Evolutionary conservation across 2,329 filamentous ascomycete species (phyloP).

Genomic region (Pseudogymnoascus sp.): DNA sequence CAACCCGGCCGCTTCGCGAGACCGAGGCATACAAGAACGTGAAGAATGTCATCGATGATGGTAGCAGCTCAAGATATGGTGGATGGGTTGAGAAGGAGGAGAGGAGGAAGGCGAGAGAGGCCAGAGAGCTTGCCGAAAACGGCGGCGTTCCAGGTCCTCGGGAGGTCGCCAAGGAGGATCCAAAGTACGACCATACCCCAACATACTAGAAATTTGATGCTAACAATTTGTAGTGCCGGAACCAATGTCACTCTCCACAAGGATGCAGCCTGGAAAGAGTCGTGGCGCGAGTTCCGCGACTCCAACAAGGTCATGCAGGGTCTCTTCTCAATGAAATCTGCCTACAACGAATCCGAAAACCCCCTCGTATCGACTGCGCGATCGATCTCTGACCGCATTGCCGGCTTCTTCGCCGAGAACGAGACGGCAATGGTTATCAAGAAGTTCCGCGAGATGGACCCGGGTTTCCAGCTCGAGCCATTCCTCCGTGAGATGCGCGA

Average conservation of each 20-base stretch:
- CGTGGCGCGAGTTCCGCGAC: constrained; percentile 95
- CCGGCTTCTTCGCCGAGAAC: constrained; percentile 96
- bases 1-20: constrained; percentile 87
- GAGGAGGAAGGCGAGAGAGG: constrained; percentile 70
- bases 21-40: constrained; percentile 93
- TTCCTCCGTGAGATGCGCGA: constrained; percentile 94
- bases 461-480: constrained; percentile 86
- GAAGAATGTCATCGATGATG: constrained; percentile 94
- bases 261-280: constrained; percentile 94
- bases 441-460: constrained; percentile 94
- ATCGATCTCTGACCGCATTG: constrained; percentile 86
- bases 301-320: constrained; percentile 82
- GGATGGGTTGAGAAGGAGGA: constrained; percentile 98
- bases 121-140: constrained; percentile 57
- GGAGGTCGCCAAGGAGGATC: constrained; percentile 73
- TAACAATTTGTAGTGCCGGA: constrained; percentile 62
- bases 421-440: constrained; percentile 97
- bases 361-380: constrained; percentile 83
- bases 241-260: constrained; percentile 95
- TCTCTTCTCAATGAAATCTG: constrained; percentile 76
- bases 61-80: constrained; percentile 90
- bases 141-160: constrained; percentile 33
- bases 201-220: constrained; percentile 17
- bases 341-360: constrained; percentile 96
- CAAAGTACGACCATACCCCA: constrained; percentile 59